Evolutionary conservation across 805 yeast species (phyloP).

Genomic region (Metschnikowia colocasiae): DNA sequence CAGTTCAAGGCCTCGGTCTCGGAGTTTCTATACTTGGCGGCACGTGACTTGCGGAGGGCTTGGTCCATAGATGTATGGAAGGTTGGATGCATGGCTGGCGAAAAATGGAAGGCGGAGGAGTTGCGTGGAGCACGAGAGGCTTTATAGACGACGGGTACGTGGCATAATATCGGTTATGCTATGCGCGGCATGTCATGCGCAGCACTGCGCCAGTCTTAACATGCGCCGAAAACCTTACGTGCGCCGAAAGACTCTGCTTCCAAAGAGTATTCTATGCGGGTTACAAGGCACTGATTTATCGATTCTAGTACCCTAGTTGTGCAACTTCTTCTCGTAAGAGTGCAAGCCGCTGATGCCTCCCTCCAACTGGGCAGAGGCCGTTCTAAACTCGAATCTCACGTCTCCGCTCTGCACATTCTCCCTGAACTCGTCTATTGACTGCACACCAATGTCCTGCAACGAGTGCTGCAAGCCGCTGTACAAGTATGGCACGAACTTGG

Average conservation of each 20-base stretch:
- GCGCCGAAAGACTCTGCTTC: background rate
- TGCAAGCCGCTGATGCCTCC: conserved; percentile 97
- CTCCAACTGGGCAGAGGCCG: conserved; percentile 97
- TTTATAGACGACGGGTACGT: background rate
- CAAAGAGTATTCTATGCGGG: background rate
- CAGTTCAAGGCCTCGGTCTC: conserved; percentile 49
- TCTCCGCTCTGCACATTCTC: conserved; percentile 59
- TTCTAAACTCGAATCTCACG: conserved; percentile 94
- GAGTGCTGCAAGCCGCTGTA: conserved; percentile 97
- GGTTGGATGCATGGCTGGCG: background rate
- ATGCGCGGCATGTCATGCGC: conserved; percentile 1
- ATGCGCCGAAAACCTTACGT: too few species aligned
- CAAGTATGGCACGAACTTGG: conserved; percentile 90
- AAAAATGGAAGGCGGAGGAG: background rate
- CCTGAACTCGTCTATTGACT: conserved; percentile 61
- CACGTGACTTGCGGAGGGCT: conserved; percentile 51
- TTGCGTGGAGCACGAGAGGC: background rate
- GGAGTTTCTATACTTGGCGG: conserved; percentile 45
- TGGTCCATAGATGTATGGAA: conserved; percentile 55
- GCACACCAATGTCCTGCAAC: conserved; percentile 94
- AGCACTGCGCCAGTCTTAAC: background rate
- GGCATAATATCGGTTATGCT: background rate
- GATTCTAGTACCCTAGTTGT: conserved; percentile 49
- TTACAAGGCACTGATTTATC: background rate
- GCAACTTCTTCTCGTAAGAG: conserved; percentile 96